Evolutionary conservation across 1,284 basidiomycete species (phyloP), one percentile per base, ranked within the genome.

Genomic region (Leccinum subspadiceum): DNA sequence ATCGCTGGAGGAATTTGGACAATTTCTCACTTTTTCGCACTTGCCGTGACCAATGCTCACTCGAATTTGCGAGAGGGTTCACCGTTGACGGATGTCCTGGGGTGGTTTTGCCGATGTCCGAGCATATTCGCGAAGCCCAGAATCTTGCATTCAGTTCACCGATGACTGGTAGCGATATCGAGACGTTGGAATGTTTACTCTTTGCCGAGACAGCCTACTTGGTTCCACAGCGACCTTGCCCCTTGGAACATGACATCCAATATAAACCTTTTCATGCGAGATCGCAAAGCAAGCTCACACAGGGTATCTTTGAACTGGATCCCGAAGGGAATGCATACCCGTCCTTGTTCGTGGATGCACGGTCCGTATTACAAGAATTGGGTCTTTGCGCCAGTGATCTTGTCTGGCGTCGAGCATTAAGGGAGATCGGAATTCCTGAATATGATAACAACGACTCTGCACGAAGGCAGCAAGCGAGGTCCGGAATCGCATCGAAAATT

Each of bases 381-480:
- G 89, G 89, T 6, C 64, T 79, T 29, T 89, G 84, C 64, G 87
- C 85, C 54, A 79, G 82, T 51, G 86, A 90, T 65, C 73, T 88
- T 44, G 75, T 86, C 57, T 90, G 86, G 87, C 78, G 83, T 63
- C 78, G 78, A 48, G 78, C 79, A 20, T 66, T 81, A 54, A 78
- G 77, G 57, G 78, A 79, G 59, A 56, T 65, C 5, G 62, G 60
- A 29, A 60, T 65, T 48, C 59, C 66, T 17, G 71, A 71, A 55
- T 67, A 66, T 24, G 73, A 75, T 24, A 76, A 78, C 22, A 75
- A 75, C 9, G 75, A 77, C 7, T 54, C 57, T 56, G 52, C 54
- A 39, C 62, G 24, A 69, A 65, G 50, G 57, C 70, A 67, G 56
- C 65, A 51, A 64, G 57, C 29, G 66, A 70, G 31, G 71, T 85